phyloP scores from a whole-genome alignment of 192 early-diverging fungal genomes.

The Radiomyces spectabilis region DNA sequence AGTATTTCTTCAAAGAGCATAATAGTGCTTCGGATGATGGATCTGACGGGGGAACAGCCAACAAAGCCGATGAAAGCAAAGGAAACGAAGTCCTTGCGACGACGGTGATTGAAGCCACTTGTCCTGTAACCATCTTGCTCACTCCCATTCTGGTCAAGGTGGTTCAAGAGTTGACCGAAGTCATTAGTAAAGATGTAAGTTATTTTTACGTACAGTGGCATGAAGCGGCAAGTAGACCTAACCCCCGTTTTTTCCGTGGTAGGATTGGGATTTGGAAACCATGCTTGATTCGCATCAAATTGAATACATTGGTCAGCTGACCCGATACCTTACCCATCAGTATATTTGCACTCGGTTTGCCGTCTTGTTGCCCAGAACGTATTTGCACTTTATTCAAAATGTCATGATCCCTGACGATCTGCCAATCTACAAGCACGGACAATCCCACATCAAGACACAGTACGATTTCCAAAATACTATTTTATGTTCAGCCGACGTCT shows the following conservation, averaged over 20 bases:
- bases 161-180: conserved; percentile 54
- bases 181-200: conserved; percentile 44
- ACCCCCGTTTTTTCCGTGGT: no score
- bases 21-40: no score
- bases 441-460: conserved; percentile 42
- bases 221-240: no score
- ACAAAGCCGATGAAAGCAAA: conserved; percentile 5
- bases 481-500: conserved; percentile 56
- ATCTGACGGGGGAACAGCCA: no score
- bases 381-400: conserved; percentile 67
- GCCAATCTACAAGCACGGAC: conserved; percentile 35
- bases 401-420: conserved; percentile 56
- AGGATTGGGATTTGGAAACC: conserved; percentile 57
- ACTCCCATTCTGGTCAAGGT: conserved; percentile 65
- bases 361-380: conserved; percentile 43
- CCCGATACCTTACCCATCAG: conserved; percentile 38
- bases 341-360: conserved; percentile 43
- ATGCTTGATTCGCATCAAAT: conserved; percentile 62
- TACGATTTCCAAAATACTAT: conserved; percentile 52
- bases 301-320: conserved; percentile 52
- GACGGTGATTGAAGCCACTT: conserved; percentile 43
- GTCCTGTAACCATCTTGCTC: conserved; percentile 48
- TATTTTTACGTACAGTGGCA: no score
- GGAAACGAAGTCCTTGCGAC: conserved; percentile 37
- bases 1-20: no score